Evolutionary conservation across 1,284 basidiomycete genomes (phyloP), one percentile per base, ranked within the genome.

Genomic region (Athelia sp.): DNA sequence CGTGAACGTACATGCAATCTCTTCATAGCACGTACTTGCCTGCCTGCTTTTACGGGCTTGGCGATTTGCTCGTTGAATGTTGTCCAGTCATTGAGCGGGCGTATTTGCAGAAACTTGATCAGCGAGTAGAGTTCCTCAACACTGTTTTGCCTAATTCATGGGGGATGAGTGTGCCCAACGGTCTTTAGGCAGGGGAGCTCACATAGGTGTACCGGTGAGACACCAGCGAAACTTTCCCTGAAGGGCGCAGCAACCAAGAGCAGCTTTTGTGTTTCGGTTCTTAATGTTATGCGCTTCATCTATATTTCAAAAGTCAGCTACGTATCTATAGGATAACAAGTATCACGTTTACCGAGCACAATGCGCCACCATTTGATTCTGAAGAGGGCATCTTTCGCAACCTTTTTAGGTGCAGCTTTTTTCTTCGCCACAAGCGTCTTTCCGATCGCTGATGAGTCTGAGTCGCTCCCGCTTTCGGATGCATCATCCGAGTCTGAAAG

Each of bases 271-370:
- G 29, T 79, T 87, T 51, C 83, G 75, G 61, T 98, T 97, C 77
- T 98, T 98, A 73, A 99, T 98, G 60, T 90, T 94, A 62, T 99
- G 96, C 0, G 96, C 96, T 64, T 99, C 96, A 61, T 98, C 94
- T 93, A 50, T n/a, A 43, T 24, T 42, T 46, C 54, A 10, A 43
- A 31, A 17, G 22, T 43, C 18, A 48, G 36, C 36, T n/a, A n/a
- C 36, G 4, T 40, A 9, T n/a, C 15, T n/a, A n/a, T n/a, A 40
- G 36, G 26, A 32, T 29, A 4, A 13, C 26, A 29, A 13, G 26
- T 29, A 13, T 13, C 26, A 6, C 34, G 9, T 71, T 22, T 53
- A 91, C 91, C 92, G 1, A 97, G 75, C 15, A 96, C 89, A 47
- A 96, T 74, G 6, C 94, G 78, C 66, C 83, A 87, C 92, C 92